Conservation (phyloP, 306 rosid species). For the Pueraria montana region DNA sequence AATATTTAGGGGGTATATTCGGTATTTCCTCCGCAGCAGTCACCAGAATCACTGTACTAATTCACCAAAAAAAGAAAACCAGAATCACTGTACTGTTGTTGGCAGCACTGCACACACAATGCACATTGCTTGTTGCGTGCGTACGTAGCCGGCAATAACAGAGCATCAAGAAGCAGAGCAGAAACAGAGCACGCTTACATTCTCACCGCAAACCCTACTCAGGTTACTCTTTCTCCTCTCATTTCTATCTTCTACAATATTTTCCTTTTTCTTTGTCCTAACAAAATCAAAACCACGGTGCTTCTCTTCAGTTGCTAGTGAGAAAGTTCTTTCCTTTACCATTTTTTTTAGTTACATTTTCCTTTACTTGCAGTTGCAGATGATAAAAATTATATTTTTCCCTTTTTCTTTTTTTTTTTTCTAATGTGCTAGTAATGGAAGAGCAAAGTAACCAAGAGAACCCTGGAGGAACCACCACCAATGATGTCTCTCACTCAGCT, state of each 20-base stretch:
- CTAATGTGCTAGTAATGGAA: conserved; percentile 58
- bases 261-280: neutral
- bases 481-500: conserved; percentile 47
- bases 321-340: conserved; percentile 19
- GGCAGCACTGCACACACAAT: conserved; percentile 14
- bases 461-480: conserved; percentile 49
- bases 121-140: conserved; percentile 19
- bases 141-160: conserved; percentile 28
- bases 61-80: too few relatives aligned
- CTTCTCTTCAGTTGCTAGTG: conserved; percentile 10
- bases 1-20: neutral
- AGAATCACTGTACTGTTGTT: conserved; percentile 2
- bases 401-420: neutral
- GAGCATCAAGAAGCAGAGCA: conserved; percentile 24
- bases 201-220: neutral
- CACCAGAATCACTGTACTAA: conserved; percentile 11
- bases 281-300: neutral
- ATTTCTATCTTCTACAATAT: neutral
- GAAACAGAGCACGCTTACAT: conserved; percentile 33
- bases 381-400: neutral
- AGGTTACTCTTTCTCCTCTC: neutral
- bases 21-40: neutral
- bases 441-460: conserved; percentile 55
- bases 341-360: neutral
- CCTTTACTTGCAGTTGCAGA: neutral